Conservation (phyloP, 75 land plant genomes). For the Selaginella tamariscina region DNA sequence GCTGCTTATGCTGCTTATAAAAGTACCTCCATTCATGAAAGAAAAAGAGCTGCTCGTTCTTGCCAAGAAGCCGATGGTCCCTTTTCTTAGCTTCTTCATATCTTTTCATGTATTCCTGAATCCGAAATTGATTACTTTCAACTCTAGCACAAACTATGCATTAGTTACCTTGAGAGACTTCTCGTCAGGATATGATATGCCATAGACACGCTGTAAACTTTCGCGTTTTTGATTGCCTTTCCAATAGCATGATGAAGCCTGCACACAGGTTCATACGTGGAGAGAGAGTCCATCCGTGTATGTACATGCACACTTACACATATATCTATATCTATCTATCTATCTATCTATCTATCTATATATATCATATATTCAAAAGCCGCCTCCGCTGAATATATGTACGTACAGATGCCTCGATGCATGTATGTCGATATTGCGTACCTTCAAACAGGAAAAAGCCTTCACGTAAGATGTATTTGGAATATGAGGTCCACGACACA, state of each 20-base stretch:
- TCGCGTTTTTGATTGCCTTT: constrained; percentile 83
- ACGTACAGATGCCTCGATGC: too few species aligned
- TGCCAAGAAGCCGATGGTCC: constrained; percentile 75
- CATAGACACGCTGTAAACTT: constrained; percentile 95
- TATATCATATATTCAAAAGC: too few species aligned
- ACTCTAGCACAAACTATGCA: too few species aligned
- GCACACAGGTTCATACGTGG: too few species aligned
- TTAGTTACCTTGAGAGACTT: constrained; percentile 60
- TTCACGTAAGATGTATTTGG: constrained; percentile 96
- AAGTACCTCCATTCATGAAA: constrained; percentile 89
- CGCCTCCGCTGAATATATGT: too few species aligned
- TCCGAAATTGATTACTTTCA: too few species aligned
- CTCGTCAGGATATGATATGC: constrained; percentile 81
- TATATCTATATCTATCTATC: neutral
- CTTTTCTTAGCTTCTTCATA: constrained; percentile 94
- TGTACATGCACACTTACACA: neutral
- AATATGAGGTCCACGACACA: constrained; percentile 98
- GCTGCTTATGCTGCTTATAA: neutral
- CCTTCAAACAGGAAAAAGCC: constrained; percentile 88
- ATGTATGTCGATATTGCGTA: too few species aligned
- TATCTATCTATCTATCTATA: too few species aligned
- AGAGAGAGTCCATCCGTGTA: too few species aligned
- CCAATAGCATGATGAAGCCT: constrained; percentile 99
- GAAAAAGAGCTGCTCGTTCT: constrained; percentile 92
- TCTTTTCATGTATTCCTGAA: constrained; percentile 54